Conservation (phyloP, 1,284 basidiomycete species). For the Phaffia rhodozyma region DNA sequence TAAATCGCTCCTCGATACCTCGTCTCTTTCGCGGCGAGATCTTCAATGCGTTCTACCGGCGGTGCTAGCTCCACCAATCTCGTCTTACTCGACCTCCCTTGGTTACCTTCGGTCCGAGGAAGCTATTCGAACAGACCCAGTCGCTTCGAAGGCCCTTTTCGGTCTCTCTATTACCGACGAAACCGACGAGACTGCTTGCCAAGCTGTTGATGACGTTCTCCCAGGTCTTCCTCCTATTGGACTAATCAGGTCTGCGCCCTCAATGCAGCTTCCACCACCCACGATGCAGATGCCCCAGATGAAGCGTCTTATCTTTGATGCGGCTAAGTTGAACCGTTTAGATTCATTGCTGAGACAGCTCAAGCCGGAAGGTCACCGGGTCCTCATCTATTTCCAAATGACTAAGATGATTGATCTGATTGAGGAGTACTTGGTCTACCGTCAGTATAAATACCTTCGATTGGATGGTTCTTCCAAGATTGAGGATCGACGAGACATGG, state of each 20-base stretch:
- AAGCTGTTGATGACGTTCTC: conserved; percentile 43
- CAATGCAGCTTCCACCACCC: conserved; percentile 66
- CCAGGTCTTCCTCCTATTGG: conserved; percentile 58
- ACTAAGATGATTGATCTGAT: conserved; percentile 99
- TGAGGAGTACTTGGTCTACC: conserved; percentile 96
- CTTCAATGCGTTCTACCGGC: conserved; percentile 71
- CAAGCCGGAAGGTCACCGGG: conserved; percentile 85
- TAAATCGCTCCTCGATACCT: conserved; percentile 51
- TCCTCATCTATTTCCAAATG: conserved; percentile 99
- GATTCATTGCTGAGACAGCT: conserved; percentile 82
- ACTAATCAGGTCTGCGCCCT: conserved; percentile 54
- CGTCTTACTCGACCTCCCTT: conserved; percentile 60
- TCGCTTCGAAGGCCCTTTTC: conserved; percentile 66
- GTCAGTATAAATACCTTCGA: conserved; percentile 94
- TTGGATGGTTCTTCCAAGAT: conserved; percentile 92
- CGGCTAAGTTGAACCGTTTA: conserved; percentile 85
- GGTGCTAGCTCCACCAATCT: conserved; percentile 72
- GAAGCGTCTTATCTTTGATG: conserved; percentile 92
- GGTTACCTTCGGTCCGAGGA: conserved; percentile 64
- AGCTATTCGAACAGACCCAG: conserved; percentile 40
- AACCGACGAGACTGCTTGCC: conserved; percentile 50
- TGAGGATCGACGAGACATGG: conserved; percentile 96
- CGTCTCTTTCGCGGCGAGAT: conserved; percentile 64
- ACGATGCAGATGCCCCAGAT: conserved; percentile 90
- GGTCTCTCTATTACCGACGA: conserved; percentile 62